Base-by-base conservation (phyloP, 176 grass and related monocot genomes). In the Chrysopogon serrulatus region DNA sequence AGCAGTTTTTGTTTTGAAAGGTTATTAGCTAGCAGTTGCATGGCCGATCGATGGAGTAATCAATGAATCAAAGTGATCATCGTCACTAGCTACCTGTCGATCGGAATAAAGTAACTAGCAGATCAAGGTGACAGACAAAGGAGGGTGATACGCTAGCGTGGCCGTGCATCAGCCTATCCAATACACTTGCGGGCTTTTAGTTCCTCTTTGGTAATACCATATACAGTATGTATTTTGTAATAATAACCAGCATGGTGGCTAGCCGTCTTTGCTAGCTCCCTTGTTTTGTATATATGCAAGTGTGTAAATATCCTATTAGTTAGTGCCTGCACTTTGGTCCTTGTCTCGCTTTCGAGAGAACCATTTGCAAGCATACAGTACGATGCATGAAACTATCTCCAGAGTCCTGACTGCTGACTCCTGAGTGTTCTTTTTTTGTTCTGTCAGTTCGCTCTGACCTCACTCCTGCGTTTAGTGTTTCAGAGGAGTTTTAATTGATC, bases 91-190 rank as follows among this genome's bases (percentile, higher is more conserved):
- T 11, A 26, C 10, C 16, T 5, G 18, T 19, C 36, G 8, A 6
- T 35, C 8, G 8, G 13, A 68, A 45, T 45, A 57, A 28, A 62
- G 4, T 14, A 65, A 48, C 0, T n/a, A 65, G 59, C 17, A 23
- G 80, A 61, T 41, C 39, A 43, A 44, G 39, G n/a, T 14, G 24
- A 28, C 23, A 24, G 4, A 42, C 39, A 75, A 36, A 53, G 33
- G 14, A 65, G 70, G 45, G 42, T 56, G 63, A 65, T 83, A 83
- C 57, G 71, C 31, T 65, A 26, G 13, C 62, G 62, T 67, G 73
- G 33, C 8, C 42, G 47, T 68, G 80, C 14, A 69, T 78, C 74
- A 31, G 34, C 67, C 56, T 73, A 71, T 65, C 81, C 74, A 56
- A 24, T 78, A 19, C n/a, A 5, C 8, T 30, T 2, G 9, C n/a